Percentiles rank a stretch among this genome's conserved stretches.
Evolutionary conservation across 768 basidiomycete species (phyloP).

Genomic region (Lactarius akahatsu): DNA sequence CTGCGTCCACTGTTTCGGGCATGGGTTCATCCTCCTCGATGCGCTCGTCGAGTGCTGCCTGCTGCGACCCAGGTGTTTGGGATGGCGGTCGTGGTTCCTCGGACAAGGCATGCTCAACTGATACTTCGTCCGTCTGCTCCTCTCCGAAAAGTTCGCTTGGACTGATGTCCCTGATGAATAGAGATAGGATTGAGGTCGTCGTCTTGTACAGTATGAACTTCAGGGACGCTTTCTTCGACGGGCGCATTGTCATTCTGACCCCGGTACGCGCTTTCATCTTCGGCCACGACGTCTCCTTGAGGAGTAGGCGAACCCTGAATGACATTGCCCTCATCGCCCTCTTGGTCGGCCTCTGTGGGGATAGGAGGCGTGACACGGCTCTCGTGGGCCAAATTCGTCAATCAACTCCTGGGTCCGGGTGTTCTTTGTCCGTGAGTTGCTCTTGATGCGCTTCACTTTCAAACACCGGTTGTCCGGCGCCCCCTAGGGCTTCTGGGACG

Average conservation of each 20-base stretch:
- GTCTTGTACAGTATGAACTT: background rate
- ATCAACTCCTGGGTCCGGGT: slow-evolving; percentile 7
- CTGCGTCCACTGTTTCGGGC: slow-evolving; percentile 31
- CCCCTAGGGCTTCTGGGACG: slow-evolving; percentile 15
- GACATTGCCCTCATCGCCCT: background rate
- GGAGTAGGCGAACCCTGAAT: background rate
- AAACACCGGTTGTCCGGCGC: background rate
- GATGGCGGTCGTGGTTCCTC: slow-evolving; percentile 27
- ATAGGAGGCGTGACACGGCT: background rate
- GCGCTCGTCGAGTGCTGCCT: slow-evolving; percentile 1
- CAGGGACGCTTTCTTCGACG: slow-evolving; percentile 1
- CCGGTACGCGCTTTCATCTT: slow-evolving; percentile 16
- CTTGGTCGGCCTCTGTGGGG: slow-evolving; percentile 5
- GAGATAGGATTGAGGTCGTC: background rate
- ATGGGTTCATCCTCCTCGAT: slow-evolving; percentile 25
- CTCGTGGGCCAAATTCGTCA: slow-evolving; percentile 8
- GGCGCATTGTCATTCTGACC: slow-evolving; percentile 1
- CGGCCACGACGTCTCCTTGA: slow-evolving; percentile 3
- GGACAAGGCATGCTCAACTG: slow-evolving; percentile 41
- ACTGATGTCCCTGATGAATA: background rate
- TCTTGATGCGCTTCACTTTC: slow-evolving; percentile 11
- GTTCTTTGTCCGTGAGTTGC: background rate
- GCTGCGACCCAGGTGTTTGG: background rate
- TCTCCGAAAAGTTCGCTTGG: slow-evolving; percentile 29
- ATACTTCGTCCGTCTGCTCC: slow-evolving; percentile 32